phyloP scores from a whole-genome alignment of 331 rosid species.

The Erythrophleum ivorense region DNA sequence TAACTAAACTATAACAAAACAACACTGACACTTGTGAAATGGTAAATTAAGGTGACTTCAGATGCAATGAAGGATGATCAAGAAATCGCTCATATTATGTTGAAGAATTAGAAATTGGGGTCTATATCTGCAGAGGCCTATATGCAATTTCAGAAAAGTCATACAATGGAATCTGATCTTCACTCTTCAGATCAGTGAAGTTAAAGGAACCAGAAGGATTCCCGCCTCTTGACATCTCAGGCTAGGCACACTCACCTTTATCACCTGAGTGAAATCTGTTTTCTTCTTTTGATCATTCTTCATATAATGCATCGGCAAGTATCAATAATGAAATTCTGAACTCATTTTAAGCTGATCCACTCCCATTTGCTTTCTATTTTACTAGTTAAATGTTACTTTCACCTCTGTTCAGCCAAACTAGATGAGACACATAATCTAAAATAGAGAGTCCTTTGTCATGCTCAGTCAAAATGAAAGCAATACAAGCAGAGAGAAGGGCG shows the following conservation, averaged over 20 bases:
- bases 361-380: not conserved
- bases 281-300: not conserved
- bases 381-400: not conserved
- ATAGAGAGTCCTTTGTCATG: not conserved
- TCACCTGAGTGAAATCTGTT: not conserved
- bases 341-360: not conserved
- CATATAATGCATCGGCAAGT: not conserved
- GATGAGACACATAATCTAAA: too few relatives aligned
- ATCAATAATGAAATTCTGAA: not conserved
- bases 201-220: too few relatives aligned
- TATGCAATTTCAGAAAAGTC: slow-evolving; percentile 18
- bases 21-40: slow-evolving; percentile 12
- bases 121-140: slow-evolving; percentile 1
- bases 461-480: not conserved
- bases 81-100: slow-evolving; percentile 4
- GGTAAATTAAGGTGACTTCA: slow-evolving; percentile 6
- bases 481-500: not conserved
- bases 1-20: not conserved
- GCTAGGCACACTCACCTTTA: not conserved
- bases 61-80: slow-evolving; percentile 17
- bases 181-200: too few relatives aligned
- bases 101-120: slow-evolving; percentile 15
- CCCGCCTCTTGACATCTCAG: not conserved
- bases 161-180: not conserved
- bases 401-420: not conserved